Percentiles rank a stretch among this genome's conserved stretches.
phyloP scores from a whole-genome alignment of 768 basidiomycete species.

The Lyophyllum semitale region DNA sequence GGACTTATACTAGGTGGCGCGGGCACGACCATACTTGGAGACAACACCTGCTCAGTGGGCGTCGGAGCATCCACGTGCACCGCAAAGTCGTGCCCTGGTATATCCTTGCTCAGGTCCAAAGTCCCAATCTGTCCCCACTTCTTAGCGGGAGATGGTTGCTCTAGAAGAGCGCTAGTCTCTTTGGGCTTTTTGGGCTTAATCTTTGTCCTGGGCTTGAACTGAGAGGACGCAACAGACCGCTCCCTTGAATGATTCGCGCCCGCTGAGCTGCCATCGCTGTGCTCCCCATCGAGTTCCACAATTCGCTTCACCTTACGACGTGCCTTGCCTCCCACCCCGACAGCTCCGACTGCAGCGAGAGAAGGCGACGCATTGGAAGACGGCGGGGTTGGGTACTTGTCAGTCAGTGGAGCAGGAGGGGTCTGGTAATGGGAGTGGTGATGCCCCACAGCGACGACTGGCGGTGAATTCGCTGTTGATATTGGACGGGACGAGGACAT shows the following conservation, averaged over 20 bases:
- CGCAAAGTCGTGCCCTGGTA: not conserved
- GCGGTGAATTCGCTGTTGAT: constrained; percentile 56
- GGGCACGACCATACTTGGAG: constrained; percentile 4
- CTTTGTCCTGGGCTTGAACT: constrained; percentile 23
- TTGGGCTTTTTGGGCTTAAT: constrained; percentile 20
- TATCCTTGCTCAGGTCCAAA: constrained; percentile 8
- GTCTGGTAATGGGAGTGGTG: constrained; percentile 25
- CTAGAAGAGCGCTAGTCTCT: constrained; percentile 2
- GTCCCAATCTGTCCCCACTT: constrained; percentile 23
- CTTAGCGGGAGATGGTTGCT: constrained; percentile 2
- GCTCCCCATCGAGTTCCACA: constrained; percentile 69
- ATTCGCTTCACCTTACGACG: constrained; percentile 71
- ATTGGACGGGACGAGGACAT: constrained; percentile 50
- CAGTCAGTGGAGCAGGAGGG: constrained; percentile 14
- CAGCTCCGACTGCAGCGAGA: constrained; percentile 35
- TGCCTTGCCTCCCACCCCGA: constrained; percentile 39
- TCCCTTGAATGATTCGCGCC: constrained; percentile 30
- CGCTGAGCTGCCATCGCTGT: constrained; percentile 33
- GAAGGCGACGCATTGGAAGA: constrained; percentile 49
- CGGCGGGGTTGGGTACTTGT: constrained; percentile 35
- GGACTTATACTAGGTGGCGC: not conserved
- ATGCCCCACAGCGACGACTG: constrained; percentile 58
- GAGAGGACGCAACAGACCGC: constrained; percentile 29
- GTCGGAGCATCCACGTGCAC: constrained; percentile 11
- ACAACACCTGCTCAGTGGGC: not conserved